Conservation (phyloP, 2,329 filamentous ascomycete species). For the Drechslerella stenobrocha region DNA sequence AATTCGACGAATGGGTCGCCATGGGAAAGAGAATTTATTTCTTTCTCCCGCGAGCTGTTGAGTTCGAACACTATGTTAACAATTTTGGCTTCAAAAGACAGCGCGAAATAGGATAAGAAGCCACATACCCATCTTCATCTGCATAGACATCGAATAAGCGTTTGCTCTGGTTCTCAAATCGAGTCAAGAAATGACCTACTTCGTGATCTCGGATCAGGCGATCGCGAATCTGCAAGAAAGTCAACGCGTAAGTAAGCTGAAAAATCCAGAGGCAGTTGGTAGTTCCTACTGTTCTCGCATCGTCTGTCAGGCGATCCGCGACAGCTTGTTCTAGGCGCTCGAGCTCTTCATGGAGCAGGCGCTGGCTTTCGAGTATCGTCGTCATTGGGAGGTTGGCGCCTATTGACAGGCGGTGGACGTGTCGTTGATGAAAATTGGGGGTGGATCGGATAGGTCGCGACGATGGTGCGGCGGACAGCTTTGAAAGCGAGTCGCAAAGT, state of each 20-base stretch:
- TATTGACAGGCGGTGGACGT: too few relatives aligned
- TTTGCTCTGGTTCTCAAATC: conserved; percentile 82
- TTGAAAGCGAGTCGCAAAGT: conserved; percentile 9
- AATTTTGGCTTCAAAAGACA: conserved; percentile 7
- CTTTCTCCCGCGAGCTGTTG: conserved; percentile 67
- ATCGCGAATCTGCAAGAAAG: conserved; percentile 71
- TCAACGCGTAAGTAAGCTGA: conserved; percentile 16
- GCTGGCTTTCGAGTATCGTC: conserved; percentile 83
- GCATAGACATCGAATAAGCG: conserved; percentile 81
- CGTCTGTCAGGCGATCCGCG: conserved; percentile 82
- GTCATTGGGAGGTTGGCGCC: conserved; percentile 16
- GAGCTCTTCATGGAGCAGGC: conserved; percentile 91
- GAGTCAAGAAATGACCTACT: conserved; percentile 79
- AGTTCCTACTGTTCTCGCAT: conserved; percentile 74
- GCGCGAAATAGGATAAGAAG: neutral
- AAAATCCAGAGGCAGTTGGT: conserved; percentile 4
- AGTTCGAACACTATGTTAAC: conserved; percentile 1
- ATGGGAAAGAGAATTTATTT: conserved; percentile 79
- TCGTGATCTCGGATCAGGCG: conserved; percentile 89
- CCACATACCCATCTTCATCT: conserved; percentile 65
- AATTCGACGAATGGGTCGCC: conserved; percentile 90
- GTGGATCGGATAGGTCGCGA: conserved; percentile 12
- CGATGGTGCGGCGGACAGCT: neutral
- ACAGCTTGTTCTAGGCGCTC: conserved; percentile 94
- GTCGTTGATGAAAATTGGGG: neutral